Conservation (phyloP, 2,329 filamentous ascomycete species). For the Penicillium sp. region DNA sequence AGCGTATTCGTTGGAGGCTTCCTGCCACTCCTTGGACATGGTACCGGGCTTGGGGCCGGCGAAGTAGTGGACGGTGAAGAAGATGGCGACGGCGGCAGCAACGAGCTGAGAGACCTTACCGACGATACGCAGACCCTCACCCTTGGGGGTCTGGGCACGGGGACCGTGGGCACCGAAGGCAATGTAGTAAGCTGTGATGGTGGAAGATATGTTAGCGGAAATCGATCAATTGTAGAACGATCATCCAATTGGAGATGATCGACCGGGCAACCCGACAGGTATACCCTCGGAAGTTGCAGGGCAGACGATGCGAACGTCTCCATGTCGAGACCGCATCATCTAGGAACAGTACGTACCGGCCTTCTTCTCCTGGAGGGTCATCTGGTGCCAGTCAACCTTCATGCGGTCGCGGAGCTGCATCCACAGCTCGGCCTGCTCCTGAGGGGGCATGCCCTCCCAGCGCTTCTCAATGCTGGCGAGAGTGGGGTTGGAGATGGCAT, state of each 20-base stretch:
- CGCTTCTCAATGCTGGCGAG: constrained; percentile 98
- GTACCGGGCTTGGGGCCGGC: constrained; percentile 74
- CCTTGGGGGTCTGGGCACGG: constrained; percentile 77
- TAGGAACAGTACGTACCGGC: constrained; percentile 70
- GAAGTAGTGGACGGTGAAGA: constrained; percentile 69
- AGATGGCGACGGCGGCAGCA: constrained; percentile 67
- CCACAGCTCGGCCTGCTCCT: constrained; percentile 99
- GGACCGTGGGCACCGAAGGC: constrained; percentile 96
- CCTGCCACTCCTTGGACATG: constrained; percentile 97
- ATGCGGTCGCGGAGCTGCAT: constrained; percentile 97
- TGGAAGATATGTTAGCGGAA: constrained; percentile 7
- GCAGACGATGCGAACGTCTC: constrained; percentile 5
- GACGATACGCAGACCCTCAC: constrained; percentile 78
- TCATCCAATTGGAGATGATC: background rate
- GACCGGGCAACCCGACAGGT: background rate
- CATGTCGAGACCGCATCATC: background rate
- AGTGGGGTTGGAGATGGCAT: constrained; percentile 97
- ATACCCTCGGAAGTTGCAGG: constrained; percentile 22
- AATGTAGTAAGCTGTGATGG: constrained; percentile 86
- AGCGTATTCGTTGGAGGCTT: constrained; percentile 90
- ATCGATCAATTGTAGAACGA: background rate
- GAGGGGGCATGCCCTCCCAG: constrained; percentile 96
- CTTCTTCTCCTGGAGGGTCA: constrained; percentile 98
- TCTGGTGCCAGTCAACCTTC: constrained; percentile 95
- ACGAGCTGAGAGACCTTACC: constrained; percentile 71